phyloP scores from a whole-genome alignment of 306 rosid species.

The Citrullus mucosospermus region DNA sequence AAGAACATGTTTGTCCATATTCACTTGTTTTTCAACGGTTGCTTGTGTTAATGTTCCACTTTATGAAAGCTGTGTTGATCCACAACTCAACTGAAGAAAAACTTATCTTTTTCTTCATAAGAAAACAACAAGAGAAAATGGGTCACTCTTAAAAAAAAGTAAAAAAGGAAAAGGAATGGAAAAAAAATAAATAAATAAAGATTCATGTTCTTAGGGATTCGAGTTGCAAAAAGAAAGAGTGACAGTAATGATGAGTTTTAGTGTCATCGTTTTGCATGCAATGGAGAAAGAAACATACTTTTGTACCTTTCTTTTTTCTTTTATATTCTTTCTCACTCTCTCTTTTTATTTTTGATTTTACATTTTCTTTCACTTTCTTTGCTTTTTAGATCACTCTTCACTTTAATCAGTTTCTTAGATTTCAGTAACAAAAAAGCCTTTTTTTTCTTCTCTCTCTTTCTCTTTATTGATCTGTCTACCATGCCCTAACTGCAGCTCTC shows the following conservation, averaged over 20 bases:
- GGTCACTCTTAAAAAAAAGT: slow-evolving; percentile 1
- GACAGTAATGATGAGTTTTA: slow-evolving; percentile 55
- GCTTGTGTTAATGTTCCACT: neutral
- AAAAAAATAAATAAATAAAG: neutral
- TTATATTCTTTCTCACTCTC: neutral
- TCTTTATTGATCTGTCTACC: neutral
- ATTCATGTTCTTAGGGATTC: slow-evolving; percentile 54
- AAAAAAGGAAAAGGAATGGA: neutral
- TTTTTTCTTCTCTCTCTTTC: neutral
- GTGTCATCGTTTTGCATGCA: slow-evolving; percentile 61
- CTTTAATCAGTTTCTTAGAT: slow-evolving; percentile 64
- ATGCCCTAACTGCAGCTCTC: neutral
- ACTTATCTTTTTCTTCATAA: neutral
- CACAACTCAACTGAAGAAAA: neutral
- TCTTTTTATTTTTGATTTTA: slow-evolving; percentile 9
- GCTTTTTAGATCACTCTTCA: slow-evolving; percentile 36
- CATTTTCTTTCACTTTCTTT: slow-evolving; percentile 26
- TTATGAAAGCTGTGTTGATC: slow-evolving; percentile 6
- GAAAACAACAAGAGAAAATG: neutral
- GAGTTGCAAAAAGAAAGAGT: slow-evolving; percentile 36
- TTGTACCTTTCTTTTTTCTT: slow-evolving; percentile 27
- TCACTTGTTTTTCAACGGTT: neutral
- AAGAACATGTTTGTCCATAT: neutral
- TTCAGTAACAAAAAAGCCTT: slow-evolving; percentile 58
- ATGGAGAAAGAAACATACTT: slow-evolving; percentile 29